Evolutionary conservation across 1,139 yeast genomes (phyloP).

Genomic region (Geotrichum cucujoidarum): DNA sequence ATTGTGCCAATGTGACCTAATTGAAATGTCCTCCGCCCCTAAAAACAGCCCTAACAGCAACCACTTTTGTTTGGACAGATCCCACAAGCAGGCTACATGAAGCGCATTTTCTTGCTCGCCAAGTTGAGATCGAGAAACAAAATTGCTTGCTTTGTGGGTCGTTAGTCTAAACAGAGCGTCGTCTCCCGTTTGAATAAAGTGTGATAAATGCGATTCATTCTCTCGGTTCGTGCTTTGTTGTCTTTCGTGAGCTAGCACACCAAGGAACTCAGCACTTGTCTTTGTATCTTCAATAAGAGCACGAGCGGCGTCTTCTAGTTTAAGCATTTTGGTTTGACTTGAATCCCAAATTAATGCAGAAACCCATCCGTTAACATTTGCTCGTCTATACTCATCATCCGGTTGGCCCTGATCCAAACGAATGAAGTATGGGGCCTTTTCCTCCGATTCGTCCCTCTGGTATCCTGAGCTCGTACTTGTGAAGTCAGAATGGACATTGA

Average conservation of each 20-base stretch:
- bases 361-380: conserved; percentile 11
- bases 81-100: conserved; percentile 12
- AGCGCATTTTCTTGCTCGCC: conserved; percentile 1
- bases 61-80: conserved; percentile 2
- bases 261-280: conserved; percentile 8
- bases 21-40: conserved; percentile 3
- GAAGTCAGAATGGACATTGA: conserved; percentile 14
- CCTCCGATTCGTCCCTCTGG: background rate
- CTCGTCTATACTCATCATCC: background rate
- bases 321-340: conserved; percentile 15
- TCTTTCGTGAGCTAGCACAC: conserved; percentile 15
- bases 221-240: background rate
- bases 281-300: conserved; percentile 8
- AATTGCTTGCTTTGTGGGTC: conserved; percentile 10
- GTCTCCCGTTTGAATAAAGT: conserved; percentile 12
- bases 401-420: background rate
- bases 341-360: conserved; percentile 16
- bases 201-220: too few species aligned
- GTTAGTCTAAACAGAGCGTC: conserved; percentile 16
- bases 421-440: background rate
- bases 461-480: conserved; percentile 4
- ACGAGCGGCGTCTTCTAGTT: conserved; percentile 6
- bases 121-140: conserved; percentile 6
- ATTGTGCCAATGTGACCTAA: conserved; percentile 1
- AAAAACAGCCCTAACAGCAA: conserved; percentile 11